Conservation (phyloP, 2,329 filamentous ascomycete genomes). For the Calonectria henricotiae region DNA sequence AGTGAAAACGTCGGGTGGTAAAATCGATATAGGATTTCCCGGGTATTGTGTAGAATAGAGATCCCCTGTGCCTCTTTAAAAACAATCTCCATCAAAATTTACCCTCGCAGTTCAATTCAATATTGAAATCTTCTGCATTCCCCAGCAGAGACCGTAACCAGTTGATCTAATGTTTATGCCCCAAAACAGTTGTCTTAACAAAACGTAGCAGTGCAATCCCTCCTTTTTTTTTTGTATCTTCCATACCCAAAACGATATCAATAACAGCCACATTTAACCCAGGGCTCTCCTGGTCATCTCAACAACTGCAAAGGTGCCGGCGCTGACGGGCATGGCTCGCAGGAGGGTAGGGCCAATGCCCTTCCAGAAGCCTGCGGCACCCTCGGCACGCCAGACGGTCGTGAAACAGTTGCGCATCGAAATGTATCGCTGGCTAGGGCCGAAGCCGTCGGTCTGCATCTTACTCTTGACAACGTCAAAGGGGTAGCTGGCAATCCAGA, state of each 20-base stretch:
- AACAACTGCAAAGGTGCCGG: constrained; percentile 94
- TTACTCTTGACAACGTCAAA: constrained; percentile 99
- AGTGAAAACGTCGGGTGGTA: constrained; percentile 63
- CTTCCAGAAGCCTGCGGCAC: constrained; percentile 91
- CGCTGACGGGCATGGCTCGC: constrained; percentile 97
- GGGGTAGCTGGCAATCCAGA: constrained; percentile 95
- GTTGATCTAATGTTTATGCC: constrained; percentile 35
- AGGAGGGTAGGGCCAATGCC: constrained; percentile 91
- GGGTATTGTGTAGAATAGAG: constrained; percentile 44
- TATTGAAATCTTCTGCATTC: constrained; percentile 42
- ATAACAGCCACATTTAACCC: constrained; percentile 54
- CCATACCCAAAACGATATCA: constrained; percentile 27
- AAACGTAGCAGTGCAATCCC: constrained; percentile 6
- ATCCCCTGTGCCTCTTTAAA: constrained; percentile 26
- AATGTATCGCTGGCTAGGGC: constrained; percentile 78
- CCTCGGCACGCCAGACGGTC: constrained; percentile 85
- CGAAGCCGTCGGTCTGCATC: constrained; percentile 98
- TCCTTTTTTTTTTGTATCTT: constrained; percentile 6
- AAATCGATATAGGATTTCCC: constrained; percentile 39
- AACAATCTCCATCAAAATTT: constrained; percentile 30
- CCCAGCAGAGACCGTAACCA: constrained; percentile 30
- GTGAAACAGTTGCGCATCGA: constrained; percentile 92
- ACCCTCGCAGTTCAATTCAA: constrained; percentile 30
- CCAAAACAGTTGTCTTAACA: constrained; percentile 6
- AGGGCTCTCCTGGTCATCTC: constrained; percentile 78